Conservation (phyloP, 1,284 basidiomycete genomes). For the Puccinia triticina region DNA sequence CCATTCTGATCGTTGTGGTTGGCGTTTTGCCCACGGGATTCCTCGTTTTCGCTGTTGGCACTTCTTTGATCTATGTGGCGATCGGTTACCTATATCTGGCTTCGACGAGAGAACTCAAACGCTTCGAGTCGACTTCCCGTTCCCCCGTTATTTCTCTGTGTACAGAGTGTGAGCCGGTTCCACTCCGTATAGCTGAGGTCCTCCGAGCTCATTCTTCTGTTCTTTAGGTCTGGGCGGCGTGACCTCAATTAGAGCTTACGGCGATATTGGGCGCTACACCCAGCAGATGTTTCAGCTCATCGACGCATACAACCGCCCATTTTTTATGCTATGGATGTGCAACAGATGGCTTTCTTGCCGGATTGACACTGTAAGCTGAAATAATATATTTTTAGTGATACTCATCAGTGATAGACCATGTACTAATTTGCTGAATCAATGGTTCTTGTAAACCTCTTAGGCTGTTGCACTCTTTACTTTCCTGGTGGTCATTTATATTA, state of each 20-base stretch:
- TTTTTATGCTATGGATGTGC: constrained; percentile 60
- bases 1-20: constrained; percentile 58
- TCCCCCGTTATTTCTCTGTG: constrained; percentile 56
- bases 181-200: constrained; percentile 1
- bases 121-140: constrained; percentile 59
- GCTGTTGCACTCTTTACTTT: constrained; percentile 55
- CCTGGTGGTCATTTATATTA: constrained; percentile 54
- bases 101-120: constrained; percentile 59
- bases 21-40: constrained; percentile 57
- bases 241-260: constrained; percentile 59
- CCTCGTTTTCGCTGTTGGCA: constrained; percentile 10
- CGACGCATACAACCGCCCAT: constrained; percentile 59
- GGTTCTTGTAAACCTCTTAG: background rate
- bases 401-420: constrained; percentile 56
- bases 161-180: constrained; percentile 47
- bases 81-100: constrained; percentile 59
- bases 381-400: background rate
- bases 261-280: constrained; percentile 58
- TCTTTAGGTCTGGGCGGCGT: constrained; percentile 58
- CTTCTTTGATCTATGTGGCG: constrained; percentile 57
- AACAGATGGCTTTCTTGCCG: constrained; percentile 60
- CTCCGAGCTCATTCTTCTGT: constrained; percentile 50
- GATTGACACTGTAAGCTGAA: constrained; percentile 54
- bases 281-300: constrained; percentile 58
- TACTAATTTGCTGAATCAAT: background rate